Conservation (phyloP, 2,329 filamentous ascomycete species). For the Ascochyta fabae region DNA sequence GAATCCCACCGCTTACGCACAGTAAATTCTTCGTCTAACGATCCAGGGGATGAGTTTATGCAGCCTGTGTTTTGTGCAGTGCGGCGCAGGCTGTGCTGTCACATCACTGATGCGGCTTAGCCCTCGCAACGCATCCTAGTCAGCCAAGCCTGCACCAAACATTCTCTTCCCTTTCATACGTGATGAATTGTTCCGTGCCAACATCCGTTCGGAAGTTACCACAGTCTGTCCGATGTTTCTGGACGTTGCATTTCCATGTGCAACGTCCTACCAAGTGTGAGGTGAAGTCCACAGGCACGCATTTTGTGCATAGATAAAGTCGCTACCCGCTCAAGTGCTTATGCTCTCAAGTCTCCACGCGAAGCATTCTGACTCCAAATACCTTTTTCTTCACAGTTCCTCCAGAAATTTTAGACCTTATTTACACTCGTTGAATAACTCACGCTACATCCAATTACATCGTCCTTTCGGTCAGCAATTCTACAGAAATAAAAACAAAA, state of each 20-base stretch:
- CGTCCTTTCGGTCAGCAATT: too few species aligned
- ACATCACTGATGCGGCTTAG: neutral
- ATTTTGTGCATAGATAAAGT: neutral
- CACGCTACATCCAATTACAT: too few species aligned
- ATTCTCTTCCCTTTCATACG: neutral
- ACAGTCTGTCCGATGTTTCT: neutral
- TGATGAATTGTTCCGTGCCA: neutral
- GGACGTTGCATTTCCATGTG: neutral
- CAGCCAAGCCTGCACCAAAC: too few species aligned
- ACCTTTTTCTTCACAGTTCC: too few species aligned
- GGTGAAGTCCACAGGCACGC: neutral
- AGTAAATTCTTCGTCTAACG: neutral
- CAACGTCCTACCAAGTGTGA: too few species aligned
- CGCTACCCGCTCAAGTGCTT: neutral
- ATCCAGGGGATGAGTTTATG: neutral
- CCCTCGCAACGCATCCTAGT: too few species aligned
- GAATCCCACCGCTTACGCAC: neutral
- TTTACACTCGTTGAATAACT: too few species aligned
- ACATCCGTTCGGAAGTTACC: neutral
- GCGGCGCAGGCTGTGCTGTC: neutral
- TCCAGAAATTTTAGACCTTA: too few species aligned
- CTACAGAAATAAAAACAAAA: too few species aligned
- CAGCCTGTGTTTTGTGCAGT: neutral
- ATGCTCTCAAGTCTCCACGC: too few species aligned
- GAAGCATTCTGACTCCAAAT: too few species aligned